Evolutionary conservation across 2,329 filamentous ascomycete species (phyloP), one percentile per base, ranked within the genome.

Genomic region (Ophiostoma piceae): DNA sequence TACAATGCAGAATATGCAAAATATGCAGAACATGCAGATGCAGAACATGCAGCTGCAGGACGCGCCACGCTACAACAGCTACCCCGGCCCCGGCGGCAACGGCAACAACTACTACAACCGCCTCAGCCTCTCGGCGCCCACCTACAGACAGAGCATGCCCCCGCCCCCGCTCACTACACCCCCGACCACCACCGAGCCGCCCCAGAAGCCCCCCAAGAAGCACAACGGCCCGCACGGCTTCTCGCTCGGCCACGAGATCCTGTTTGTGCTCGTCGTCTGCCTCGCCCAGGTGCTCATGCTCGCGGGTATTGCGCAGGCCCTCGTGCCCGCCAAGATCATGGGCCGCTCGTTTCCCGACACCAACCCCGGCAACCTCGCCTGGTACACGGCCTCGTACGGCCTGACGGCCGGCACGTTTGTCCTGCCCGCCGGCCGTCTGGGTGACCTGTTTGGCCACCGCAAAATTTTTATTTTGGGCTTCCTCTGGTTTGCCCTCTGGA

Each of bases 371-470:
- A 76, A 82, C n/a, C 77, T 87, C 16, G 82, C 80, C 66, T 88
- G 87, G 85, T 82, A 84, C 66, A 80, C 85, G 12, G 85, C 85
- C 0, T 85, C 84, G 1, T 90, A 87, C 74, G 82, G 80, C 11
- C 76, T 88, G 73, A 85, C 80, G 6, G 79, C 81, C 6, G 86
- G 86, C 12, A 84, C 85, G 0, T 88, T 88, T 73, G 84, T 88
- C 41, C 79, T 89, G 2, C 78, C 85, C 1, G 83, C 82, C 2
- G 85, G 85, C 2, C 81, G 87, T 0, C 76, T 89, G 3, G 86
- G 87, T 2, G 84, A 87, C 60, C 76, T 85, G 0, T 86, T 85
- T 71, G 87, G 87, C 0, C 82, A 88, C 76, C 85, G 85, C 74
- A 79, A 76, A 5, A 76, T 87, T 47, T 82, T 89, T 47, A 74